Evolutionary conservation across 345 rosid species (phyloP).

Genomic region (Diplotaxis tenuifolia): DNA sequence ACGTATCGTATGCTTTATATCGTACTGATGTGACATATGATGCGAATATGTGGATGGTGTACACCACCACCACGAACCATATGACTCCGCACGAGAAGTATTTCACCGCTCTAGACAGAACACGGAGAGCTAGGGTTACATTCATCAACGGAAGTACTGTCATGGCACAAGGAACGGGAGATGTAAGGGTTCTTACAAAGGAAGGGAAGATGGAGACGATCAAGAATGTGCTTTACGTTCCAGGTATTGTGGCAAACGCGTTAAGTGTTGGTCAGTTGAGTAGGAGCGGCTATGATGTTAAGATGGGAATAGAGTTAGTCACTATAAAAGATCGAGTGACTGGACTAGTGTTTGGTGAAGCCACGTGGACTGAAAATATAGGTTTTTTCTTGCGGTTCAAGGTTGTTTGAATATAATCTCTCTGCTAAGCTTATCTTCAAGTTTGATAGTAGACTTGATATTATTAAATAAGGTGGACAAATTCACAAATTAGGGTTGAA

Average conservation of each 20-base stretch:
- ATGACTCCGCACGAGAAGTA: slow-evolving; percentile 1
- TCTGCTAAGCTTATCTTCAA: neutral
- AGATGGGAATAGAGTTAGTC: neutral
- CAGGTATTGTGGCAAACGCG: neutral
- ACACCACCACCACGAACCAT: neutral
- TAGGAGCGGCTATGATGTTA: neutral
- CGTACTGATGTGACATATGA: neutral
- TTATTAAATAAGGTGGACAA: neutral
- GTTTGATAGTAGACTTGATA: neutral
- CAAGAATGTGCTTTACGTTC: slow-evolving; percentile 5
- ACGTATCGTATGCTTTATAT: no score
- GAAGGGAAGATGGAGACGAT: neutral
- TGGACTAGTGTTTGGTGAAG: neutral
- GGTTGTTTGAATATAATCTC: neutral
- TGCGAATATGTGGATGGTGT: neutral
- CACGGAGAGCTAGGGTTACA: neutral
- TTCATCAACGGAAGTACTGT: neutral
- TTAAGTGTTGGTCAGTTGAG: neutral
- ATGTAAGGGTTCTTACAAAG: neutral
- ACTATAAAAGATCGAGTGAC: neutral
- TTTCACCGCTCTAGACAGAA: slow-evolving; percentile 8
- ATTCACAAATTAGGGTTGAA: neutral
- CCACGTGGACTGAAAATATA: neutral
- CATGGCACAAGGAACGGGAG: neutral
- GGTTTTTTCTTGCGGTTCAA: neutral